Base-by-base conservation (phyloP, 2,329 filamentous ascomycete species). In the Penicillium vulpinum region DNA sequence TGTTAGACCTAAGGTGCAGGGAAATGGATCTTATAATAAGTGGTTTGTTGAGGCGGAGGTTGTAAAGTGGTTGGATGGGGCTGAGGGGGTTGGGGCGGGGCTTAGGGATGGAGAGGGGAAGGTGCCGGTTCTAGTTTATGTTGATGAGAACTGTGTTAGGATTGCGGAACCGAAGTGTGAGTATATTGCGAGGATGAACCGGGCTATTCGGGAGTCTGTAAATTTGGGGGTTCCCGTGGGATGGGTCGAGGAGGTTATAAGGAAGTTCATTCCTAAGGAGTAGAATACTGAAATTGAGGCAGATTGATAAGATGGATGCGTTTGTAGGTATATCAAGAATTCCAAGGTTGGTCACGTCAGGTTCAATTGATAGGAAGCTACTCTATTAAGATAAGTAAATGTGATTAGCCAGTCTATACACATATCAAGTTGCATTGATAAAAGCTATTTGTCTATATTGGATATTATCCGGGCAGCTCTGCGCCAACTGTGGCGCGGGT, bases 121-220 rank as follows among this genome's bases (percentile, higher is more conserved):
- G 31, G 59, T 72, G 53, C 65, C 59, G 10, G 72, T 69, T 10
- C 60, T 77, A 55, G 73, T 78, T 18, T 78, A 78, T 67, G 70
- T 78, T 10, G 75, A 78, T 67, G 76, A 78, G 61, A 50, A 70
- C 51, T 67, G 73, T 31, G 70, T 76, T 13, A 40, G 48, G 16
- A 54, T 70, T 16, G 71, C 68, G 0, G 51, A 58, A 31, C 74
- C 76, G 2, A 74, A 68, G 36, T 57, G 63, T 8, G 75, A 77
- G 62, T 78, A 78, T 61, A 70, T 78, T 36, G 69, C 64, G 3
- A 59, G 76, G 50, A 77, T 78, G 75, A 77, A 78, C 57, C 67
- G 76, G 31, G 76, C 67, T n/a, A 75, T 78, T 61, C 56, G 65
- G 9, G 75, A 78, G 62, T 69, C 70, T 7, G 67, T 71, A 43